A percentile compares a stretch with the other conserved stretches of the same genome.
Conservation (phyloP, 371 early-diverging fungal species). For the Batrachochytrium dendrobatidis region DNA sequence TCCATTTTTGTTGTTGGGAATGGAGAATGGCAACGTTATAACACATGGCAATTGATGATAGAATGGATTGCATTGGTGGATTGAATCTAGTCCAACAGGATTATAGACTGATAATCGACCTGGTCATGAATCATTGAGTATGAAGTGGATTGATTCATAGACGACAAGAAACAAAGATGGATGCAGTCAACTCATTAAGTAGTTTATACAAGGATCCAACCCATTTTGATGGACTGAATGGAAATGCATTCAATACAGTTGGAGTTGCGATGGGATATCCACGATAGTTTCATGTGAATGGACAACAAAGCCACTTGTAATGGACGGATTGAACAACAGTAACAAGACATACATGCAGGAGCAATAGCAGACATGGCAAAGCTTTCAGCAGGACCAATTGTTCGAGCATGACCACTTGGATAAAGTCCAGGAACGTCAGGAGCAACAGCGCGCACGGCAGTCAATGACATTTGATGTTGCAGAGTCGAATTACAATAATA, state of each 20-base stretch:
- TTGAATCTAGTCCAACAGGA: too few species aligned
- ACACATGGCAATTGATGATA: too few species aligned
- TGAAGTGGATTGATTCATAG: too few species aligned
- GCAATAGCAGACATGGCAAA: constrained; percentile 49
- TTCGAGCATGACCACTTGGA: constrained; percentile 27
- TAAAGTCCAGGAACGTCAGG: constrained; percentile 33
- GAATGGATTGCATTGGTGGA: too few species aligned
- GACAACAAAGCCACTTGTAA: not conserved
- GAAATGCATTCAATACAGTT: not conserved
- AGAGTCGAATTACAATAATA: not conserved
- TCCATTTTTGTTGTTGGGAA: too few species aligned
- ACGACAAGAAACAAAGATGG: too few species aligned
- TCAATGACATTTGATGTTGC: not conserved
- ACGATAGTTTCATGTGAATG: not conserved
- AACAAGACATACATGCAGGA: constrained; percentile 36
- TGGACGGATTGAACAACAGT: not conserved
- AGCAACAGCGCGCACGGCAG: not conserved
- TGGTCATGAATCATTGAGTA: too few species aligned
- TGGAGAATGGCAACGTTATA: too few species aligned
- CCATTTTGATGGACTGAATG: not conserved
- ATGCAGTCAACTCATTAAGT: too few species aligned
- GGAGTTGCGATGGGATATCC: not conserved
- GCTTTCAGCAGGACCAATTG: constrained; percentile 35
- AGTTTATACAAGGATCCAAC: too few species aligned
- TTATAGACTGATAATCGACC: too few species aligned